Evolutionary conservation across 495 filamentous ascomycete genomes (phyloP).

Genomic region (Penicillium pulvis): DNA sequence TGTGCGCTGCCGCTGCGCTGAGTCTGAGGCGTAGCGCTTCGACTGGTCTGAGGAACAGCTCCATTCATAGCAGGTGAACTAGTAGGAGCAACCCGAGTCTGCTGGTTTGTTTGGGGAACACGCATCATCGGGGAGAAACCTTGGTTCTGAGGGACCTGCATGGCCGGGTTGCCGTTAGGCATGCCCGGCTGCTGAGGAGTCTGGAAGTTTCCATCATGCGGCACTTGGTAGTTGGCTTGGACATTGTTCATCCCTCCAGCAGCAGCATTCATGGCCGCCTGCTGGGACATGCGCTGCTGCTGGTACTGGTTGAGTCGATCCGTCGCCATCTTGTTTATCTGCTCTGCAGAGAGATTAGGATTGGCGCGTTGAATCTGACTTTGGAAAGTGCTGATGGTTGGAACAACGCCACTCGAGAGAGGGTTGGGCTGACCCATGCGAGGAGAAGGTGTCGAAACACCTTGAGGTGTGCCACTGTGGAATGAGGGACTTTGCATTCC

Average conservation of each 20-base stretch:
- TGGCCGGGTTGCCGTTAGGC: constrained; percentile 37
- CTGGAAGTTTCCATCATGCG: constrained; percentile 45
- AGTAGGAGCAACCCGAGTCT: constrained; percentile 41
- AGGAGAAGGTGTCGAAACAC: constrained; percentile 53
- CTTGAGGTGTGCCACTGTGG: constrained; percentile 45
- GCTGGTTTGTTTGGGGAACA: constrained; percentile 60
- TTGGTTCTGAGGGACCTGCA: constrained; percentile 56
- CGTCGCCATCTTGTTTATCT: constrained; percentile 60
- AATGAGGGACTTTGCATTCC: constrained; percentile 54
- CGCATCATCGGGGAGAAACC: constrained; percentile 75
- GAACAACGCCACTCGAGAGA: constrained; percentile 55
- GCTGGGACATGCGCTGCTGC: constrained; percentile 54
- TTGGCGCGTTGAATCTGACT: constrained; percentile 54
- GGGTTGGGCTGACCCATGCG: constrained; percentile 54
- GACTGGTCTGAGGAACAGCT: constrained; percentile 40
- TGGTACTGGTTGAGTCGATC: constrained; percentile 58
- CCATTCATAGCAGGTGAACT: constrained; percentile 48
- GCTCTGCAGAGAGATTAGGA: constrained; percentile 58
- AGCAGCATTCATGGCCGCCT: constrained; percentile 67
- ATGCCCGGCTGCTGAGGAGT: constrained; percentile 33
- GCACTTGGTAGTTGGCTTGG: constrained; percentile 44
- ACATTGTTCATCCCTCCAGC: constrained; percentile 53
- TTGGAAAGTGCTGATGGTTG: constrained; percentile 54
- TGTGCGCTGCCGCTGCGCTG: constrained; percentile 51
- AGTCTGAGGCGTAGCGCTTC: constrained; percentile 52